Conservation (phyloP, 345 rosid species). For the Hibiscus trionum region DNA sequence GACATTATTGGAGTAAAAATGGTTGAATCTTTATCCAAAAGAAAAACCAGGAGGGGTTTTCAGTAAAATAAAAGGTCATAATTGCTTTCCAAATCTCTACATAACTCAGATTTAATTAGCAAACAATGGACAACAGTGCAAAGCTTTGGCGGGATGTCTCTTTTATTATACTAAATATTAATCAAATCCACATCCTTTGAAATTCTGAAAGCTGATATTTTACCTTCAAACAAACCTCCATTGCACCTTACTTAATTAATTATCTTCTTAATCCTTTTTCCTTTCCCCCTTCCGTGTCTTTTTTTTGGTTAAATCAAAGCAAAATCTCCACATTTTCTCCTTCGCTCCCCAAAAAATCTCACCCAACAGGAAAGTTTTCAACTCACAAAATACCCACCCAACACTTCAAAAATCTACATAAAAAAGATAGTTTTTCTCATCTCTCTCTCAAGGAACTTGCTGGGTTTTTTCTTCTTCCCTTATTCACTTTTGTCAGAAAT, state of each 20-base stretch:
- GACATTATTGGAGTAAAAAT: too few relatives aligned
- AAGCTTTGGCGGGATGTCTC: slow-evolving; percentile 67
- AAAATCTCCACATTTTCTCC: neutral
- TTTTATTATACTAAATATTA: slow-evolving; percentile 10
- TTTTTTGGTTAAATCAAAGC: neutral
- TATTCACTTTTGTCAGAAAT: slow-evolving; percentile 8
- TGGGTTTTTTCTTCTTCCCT: neutral
- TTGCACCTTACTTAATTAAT: slow-evolving; percentile 21
- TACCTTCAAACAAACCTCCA: slow-evolving; percentile 24
- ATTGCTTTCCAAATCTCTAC: too few relatives aligned
- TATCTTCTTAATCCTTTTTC: neutral
- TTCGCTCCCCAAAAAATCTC: slow-evolving; percentile 3
- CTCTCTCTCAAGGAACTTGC: neutral
- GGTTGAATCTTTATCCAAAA: too few relatives aligned
- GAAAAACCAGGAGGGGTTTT: too few relatives aligned
- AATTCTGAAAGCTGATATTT: slow-evolving; percentile 25
- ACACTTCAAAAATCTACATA: neutral
- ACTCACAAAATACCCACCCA: neutral
- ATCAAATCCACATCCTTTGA: neutral
- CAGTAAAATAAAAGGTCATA: too few relatives aligned
- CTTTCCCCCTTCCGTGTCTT: neutral
- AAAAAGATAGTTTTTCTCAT: neutral
- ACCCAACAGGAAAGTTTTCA: neutral
- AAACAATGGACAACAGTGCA: too few relatives aligned
- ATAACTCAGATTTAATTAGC: too few relatives aligned